Evolutionary conservation across 345 rosid species (phyloP), one percentile per base, ranked within the genome.

Genomic region (Melaleuca alternifolia): DNA sequence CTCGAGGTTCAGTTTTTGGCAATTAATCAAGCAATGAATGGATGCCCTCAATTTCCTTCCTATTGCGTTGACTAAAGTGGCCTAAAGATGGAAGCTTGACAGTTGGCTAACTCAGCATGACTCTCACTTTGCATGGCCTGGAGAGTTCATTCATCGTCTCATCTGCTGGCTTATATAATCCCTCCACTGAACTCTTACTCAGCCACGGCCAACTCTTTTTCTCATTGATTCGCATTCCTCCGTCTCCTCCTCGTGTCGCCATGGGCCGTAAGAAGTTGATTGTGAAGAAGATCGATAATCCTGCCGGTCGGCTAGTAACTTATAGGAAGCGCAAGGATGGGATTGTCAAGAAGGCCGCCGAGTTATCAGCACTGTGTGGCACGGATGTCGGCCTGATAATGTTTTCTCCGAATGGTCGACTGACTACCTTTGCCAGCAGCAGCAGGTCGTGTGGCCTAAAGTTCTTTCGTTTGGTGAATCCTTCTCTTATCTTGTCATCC

Each of bases 401-500:
- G 90, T 91, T 91, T 61, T 91, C 91, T 83, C 89, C 91, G 16
- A 65, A 52, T 13, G 90, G 90, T 44, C 86, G 28, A 87, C 46
- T 88, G 51, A 91, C 90, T 21, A 75, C 51, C 79, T 89, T 54
- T 54, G 54, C 90, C 59, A 51, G 84, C 86, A 51, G 28, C 3
- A 84, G 86, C 82, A 91, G 93, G 93, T 91, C 84, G 81, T 84
- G 88, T 79, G 50, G 33, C 23, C 52, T 51, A 21, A n/a, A 28
- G 11, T 83, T 54, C 10, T 8, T 84, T 41, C n/a, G 0, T 54
- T 48, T 20, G 41, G 51, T 54, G 23, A 46, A 41, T 65, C 53
- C 79, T 53, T 56, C 54, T 46, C 37, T 50, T 18, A 10, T 83
- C 14, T 14, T 9, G 41, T 83, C 83, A 10, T 33, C 50, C 54